Percentiles rank a stretch among this genome's conserved stretches.
Evolutionary conservation across 2,329 filamentous ascomycete genomes (phyloP).

Genomic region (Aureobasidium lini): DNA sequence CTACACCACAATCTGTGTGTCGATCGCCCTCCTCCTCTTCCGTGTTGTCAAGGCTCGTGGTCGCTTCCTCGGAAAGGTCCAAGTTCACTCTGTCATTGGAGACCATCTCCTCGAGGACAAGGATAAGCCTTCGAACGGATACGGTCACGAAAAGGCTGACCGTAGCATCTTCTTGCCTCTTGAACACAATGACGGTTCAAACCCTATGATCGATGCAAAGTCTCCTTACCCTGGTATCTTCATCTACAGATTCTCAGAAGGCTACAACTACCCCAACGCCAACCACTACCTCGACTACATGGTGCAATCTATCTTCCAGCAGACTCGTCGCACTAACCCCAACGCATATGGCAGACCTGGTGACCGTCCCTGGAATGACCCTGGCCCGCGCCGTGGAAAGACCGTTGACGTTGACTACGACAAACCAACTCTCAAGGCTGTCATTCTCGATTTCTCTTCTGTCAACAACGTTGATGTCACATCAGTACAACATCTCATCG

Average conservation of each 20-base stretch:
- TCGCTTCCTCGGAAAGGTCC: conserved; percentile 73
- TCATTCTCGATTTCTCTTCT: conserved; percentile 87
- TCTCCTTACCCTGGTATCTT: conserved; percentile 86
- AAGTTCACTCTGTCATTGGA: conserved; percentile 74
- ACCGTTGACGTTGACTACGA: conserved; percentile 36
- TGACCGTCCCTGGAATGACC: conserved; percentile 93
- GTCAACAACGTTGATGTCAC: conserved; percentile 94
- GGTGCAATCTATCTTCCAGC: conserved; percentile 35
- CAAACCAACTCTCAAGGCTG: conserved; percentile 69
- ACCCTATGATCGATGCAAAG: conserved; percentile 71
- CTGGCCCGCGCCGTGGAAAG: conserved; percentile 55
- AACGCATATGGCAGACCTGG: conserved; percentile 50
- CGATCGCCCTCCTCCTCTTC: conserved; percentile 71
- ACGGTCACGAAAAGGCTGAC: conserved; percentile 35
- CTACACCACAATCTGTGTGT: conserved; percentile 75
- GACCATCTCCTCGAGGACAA: conserved; percentile 65
- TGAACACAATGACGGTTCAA: conserved; percentile 81
- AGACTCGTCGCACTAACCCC: conserved; percentile 70
- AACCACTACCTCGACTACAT: conserved; percentile 75
- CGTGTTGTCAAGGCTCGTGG: conserved; percentile 77
- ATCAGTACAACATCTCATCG: conserved; percentile 84
- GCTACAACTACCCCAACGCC: conserved; percentile 94
- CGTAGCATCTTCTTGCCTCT: conserved; percentile 84
- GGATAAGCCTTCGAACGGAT: conserved; percentile 27
- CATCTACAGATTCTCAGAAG: conserved; percentile 90